These are phyloP conservation scores for Phaeolepiota aurea DNA, from an alignment of 768 basidiomycete species.

Conservation along the genomic window DNA sequence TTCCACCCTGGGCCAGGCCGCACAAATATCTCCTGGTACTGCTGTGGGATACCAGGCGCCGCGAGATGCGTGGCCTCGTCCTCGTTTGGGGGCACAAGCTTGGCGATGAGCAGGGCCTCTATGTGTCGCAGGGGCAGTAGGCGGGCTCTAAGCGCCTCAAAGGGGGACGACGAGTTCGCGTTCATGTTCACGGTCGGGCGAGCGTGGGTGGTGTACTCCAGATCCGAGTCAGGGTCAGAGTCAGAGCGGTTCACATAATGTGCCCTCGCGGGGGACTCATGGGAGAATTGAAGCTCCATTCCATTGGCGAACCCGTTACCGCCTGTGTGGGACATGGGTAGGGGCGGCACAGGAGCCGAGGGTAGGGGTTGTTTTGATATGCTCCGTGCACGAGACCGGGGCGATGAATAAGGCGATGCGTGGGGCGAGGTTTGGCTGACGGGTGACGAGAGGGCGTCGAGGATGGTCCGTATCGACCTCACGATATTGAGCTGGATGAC, in stretches of 20 bases:
- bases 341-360: constrained; percentile 13
- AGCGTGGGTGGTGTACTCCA: constrained; percentile 5
- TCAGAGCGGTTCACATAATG: constrained; percentile 13
- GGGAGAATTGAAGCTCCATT: constrained; percentile 15
- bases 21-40: constrained; percentile 42
- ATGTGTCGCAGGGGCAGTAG: constrained; percentile 62
- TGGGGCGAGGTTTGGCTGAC: constrained; percentile 19
- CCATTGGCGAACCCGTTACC: constrained; percentile 1
- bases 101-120: constrained; percentile 61
- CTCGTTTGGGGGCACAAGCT: constrained; percentile 61
- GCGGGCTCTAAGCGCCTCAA: constrained; percentile 54
- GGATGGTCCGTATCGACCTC: constrained; percentile 66
- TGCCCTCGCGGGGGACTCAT: constrained; percentile 13
- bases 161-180: constrained; percentile 17
- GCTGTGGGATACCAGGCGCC: constrained; percentile 11
- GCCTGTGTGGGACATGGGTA: neutral
- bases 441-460: constrained; percentile 41
- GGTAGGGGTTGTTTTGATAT: constrained; percentile 20
- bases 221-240: constrained; percentile 15
- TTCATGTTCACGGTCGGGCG: constrained; percentile 16
- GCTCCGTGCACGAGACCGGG: constrained; percentile 23
- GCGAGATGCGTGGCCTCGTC: constrained; percentile 41
- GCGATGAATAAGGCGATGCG: constrained; percentile 28
- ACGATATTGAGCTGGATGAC: constrained; percentile 81
- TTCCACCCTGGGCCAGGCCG: constrained; percentile 65